phyloP scores from a whole-genome alignment of 306 rosid genomes.

The Sindora glabra region DNA sequence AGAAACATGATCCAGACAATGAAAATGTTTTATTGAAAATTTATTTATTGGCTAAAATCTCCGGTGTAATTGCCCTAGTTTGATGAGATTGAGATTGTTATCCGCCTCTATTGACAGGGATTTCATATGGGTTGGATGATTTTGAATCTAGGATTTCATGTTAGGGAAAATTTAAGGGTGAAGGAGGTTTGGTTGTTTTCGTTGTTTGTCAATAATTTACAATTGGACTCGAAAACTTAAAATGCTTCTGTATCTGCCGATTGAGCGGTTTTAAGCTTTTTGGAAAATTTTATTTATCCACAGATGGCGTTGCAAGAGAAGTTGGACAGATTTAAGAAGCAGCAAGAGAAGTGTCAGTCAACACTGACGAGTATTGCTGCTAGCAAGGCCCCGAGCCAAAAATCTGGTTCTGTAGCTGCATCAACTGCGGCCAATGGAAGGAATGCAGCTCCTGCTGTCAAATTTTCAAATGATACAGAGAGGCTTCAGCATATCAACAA shows the following conservation, averaged over 20 bases:
- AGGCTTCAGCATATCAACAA: slow-evolving; percentile 82
- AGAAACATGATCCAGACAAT: too few species aligned
- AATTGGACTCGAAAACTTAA: too few species aligned
- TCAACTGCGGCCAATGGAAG: slow-evolving; percentile 19
- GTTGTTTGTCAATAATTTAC: too few species aligned
- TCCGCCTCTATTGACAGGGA: too few species aligned
- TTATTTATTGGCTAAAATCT: too few species aligned
- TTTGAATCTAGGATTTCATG: too few species aligned
- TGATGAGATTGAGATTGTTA: too few species aligned
- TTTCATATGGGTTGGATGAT: too few species aligned
- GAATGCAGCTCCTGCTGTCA: slow-evolving; percentile 49
- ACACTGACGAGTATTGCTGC: slow-evolving; percentile 65
- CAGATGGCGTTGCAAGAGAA: slow-evolving; percentile 62
- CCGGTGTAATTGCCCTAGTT: too few species aligned
- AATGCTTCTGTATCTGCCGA: background rate
- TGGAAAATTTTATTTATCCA: background rate
- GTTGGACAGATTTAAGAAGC: slow-evolving; percentile 63
- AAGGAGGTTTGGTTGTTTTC: too few species aligned
- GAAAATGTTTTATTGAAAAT: too few species aligned
- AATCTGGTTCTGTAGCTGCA: slow-evolving; percentile 18
- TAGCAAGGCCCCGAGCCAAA: slow-evolving; percentile 26
- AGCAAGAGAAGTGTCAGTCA: slow-evolving; percentile 60
- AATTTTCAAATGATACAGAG: slow-evolving; percentile 87
- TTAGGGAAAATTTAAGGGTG: too few species aligned
- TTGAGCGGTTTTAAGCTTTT: background rate